Evolutionary conservation across 2,329 filamentous ascomycete genomes (phyloP).

Genomic region (Tothia fuscella): DNA sequence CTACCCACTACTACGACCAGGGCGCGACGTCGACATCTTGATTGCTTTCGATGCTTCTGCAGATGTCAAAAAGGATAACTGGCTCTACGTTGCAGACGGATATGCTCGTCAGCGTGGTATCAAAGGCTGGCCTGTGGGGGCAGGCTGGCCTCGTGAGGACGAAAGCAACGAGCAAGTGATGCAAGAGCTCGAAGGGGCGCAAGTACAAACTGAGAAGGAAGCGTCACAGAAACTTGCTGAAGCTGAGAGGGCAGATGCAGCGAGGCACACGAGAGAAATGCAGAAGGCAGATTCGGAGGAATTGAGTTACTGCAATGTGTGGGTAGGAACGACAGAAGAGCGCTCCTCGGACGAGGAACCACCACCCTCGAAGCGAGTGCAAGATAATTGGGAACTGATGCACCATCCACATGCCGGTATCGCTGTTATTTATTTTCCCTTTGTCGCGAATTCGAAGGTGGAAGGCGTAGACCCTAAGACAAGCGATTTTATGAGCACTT

Average conservation of each 20-base stretch:
- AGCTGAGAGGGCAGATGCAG: slow-evolving; percentile 31
- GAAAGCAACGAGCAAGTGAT: slow-evolving; percentile 49
- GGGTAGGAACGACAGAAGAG: slow-evolving; percentile 79
- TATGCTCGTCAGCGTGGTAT: slow-evolving; percentile 83
- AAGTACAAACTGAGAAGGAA: slow-evolving; percentile 47
- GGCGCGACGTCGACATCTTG: slow-evolving; percentile 77
- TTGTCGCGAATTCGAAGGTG: slow-evolving; percentile 70
- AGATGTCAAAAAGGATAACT: slow-evolving; percentile 88
- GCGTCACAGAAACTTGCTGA: slow-evolving; percentile 51
- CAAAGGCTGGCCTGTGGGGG: slow-evolving; percentile 86
- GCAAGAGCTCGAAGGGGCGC: slow-evolving; percentile 54
- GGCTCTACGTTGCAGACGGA: slow-evolving; percentile 87
- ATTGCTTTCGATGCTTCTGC: slow-evolving; percentile 91
- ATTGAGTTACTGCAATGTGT: slow-evolving; percentile 84
- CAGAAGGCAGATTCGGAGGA: slow-evolving; percentile 29
- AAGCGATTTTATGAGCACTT: slow-evolving; percentile 83
- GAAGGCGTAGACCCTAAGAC: slow-evolving; percentile 71
- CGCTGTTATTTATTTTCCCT: slow-evolving; percentile 79
- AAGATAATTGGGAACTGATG: slow-evolving; percentile 55
- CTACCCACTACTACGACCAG: slow-evolving; percentile 82
- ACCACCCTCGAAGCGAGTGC: slow-evolving; percentile 42
- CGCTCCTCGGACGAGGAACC: slow-evolving; percentile 40
- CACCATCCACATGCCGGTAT: slow-evolving; percentile 74
- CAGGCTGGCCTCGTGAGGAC: slow-evolving; percentile 71
- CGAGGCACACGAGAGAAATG: slow-evolving; percentile 16